These are phyloP conservation scores for Cystobasidium ongulense DNA, from an alignment of 768 basidiomycete species.

Conservation along the genomic window DNA sequence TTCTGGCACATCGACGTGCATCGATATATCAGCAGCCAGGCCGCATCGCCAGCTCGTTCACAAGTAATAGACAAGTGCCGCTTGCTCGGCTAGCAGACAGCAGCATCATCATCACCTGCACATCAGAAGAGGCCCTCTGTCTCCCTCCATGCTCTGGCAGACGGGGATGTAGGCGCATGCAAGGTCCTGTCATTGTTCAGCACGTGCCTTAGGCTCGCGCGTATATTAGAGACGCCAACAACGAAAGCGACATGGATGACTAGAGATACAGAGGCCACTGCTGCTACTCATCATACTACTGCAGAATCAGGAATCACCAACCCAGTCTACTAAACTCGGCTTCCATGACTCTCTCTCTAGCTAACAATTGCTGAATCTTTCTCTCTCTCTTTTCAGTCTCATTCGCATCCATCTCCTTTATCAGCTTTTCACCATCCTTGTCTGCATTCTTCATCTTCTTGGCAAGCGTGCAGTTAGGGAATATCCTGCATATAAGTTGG, in stretches of 20 bases:
- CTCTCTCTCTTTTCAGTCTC: background rate
- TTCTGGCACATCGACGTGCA: background rate
- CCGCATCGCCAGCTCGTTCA: background rate
- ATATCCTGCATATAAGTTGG: background rate
- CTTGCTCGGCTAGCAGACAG: too few relatives aligned
- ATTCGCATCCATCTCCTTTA: background rate
- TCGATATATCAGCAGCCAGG: too few relatives aligned
- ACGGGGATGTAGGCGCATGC: background rate
- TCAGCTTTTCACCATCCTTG: background rate
- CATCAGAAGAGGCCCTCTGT: too few relatives aligned
- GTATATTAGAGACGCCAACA: too few relatives aligned
- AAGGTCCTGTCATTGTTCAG: too few relatives aligned
- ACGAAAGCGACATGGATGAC: too few relatives aligned
- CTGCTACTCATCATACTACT: too few relatives aligned
- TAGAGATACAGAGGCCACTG: background rate
- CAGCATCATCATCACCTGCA: too few relatives aligned
- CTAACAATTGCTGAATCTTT: background rate
- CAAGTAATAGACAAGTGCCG: too few relatives aligned
- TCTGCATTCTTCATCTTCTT: background rate
- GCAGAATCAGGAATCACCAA: background rate
- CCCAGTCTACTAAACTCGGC: background rate
- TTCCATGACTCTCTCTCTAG: background rate
- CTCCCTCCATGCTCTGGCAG: too few relatives aligned
- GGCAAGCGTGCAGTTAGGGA: background rate
- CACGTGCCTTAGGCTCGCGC: too few relatives aligned